Conservation (phyloP, 345 rosid species). For the Euphorbia lathyris region DNA sequence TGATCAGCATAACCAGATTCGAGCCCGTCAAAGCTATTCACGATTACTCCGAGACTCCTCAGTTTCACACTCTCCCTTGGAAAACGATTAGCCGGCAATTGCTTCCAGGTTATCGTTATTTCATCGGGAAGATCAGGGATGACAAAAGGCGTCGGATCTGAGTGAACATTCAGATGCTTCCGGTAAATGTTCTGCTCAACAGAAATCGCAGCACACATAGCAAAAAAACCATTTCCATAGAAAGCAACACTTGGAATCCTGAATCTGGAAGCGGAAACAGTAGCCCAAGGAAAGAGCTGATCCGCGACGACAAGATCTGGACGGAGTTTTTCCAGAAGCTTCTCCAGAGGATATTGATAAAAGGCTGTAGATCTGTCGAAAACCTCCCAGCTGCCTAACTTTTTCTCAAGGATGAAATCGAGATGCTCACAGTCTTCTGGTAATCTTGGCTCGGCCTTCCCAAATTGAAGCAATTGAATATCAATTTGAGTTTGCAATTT, state of each 20-base stretch:
- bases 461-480: too few species aligned
- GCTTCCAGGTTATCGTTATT: constrained; percentile 24
- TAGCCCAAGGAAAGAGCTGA: constrained; percentile 35
- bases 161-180: constrained; percentile 8
- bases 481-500: too few species aligned
- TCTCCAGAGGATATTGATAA: background rate
- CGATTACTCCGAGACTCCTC: background rate
- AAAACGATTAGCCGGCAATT: constrained; percentile 5
- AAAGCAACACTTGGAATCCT: constrained; percentile 37
- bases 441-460: too few species aligned
- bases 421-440: background rate
- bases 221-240: constrained; percentile 31
- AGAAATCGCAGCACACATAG: constrained; percentile 18
- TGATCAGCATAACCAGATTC: constrained; percentile 39
- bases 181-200: constrained; percentile 11
- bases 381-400: background rate
- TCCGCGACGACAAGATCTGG: constrained; percentile 43
- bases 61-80: too few species aligned
- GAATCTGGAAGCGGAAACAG: constrained; percentile 32
- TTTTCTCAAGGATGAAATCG: background rate
- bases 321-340: background rate
- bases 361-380: background rate
- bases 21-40: constrained; percentile 46
- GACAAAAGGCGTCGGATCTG: constrained; percentile 21
- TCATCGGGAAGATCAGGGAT: background rate